A percentile compares a stretch with the other conserved stretches of the same genome.
phyloP scores from a whole-genome alignment of 345 rosid genomes.

The Arabidopsis thaliana region TAIR10.1 NC_003076.8:25347501-25348000 shows the following conservation, averaged over 20 bases:
- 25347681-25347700: conserved; percentile 51
- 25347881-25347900: conserved; percentile 89
- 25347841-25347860: conserved; percentile 96
- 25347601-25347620: conserved; percentile 65
- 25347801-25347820: conserved; percentile 71
- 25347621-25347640: conserved; percentile 82
- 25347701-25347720: conserved; percentile 67
- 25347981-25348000: conserved; percentile 95
- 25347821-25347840: conserved; percentile 86
- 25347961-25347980: conserved; percentile 95
- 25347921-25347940: conserved; percentile 82
- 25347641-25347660: conserved; percentile 76
- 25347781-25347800: conserved; percentile 79
- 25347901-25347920: conserved; percentile 96
- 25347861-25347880: conserved; percentile 99
- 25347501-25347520: conserved; percentile 91
- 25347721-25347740: conserved; percentile 78
- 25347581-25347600: conserved; percentile 81
- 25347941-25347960: conserved; percentile 92
- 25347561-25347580: conserved; percentile 97
- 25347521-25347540: conserved; percentile 96
- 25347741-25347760: conserved; percentile 95
- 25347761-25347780: conserved; percentile 70
- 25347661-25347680: conserved; percentile 55
- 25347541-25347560: conserved; percentile 82